phyloP scores from a whole-genome alignment of 2,329 filamentous ascomycete genomes.

The Fusarium devonianum region DNA sequence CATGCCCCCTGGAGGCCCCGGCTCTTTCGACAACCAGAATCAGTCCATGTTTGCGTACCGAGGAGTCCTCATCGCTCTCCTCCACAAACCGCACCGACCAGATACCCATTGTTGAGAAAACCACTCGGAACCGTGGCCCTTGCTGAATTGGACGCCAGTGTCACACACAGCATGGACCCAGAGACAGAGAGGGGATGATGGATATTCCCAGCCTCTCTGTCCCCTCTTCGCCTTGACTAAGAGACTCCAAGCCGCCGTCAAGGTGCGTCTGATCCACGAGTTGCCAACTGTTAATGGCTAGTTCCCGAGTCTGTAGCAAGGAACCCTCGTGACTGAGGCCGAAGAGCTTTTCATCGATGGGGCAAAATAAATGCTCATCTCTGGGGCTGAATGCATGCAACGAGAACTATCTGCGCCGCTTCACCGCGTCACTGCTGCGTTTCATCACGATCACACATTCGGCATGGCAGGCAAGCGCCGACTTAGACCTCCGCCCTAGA shows the following conservation, averaged over 20 bases:
- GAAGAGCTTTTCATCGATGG: slow-evolving; percentile 5
- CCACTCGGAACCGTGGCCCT: slow-evolving; percentile 10
- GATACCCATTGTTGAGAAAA: slow-evolving; percentile 13
- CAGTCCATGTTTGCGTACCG: slow-evolving; percentile 22
- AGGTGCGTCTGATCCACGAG: neutral
- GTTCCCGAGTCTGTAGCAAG: slow-evolving; percentile 6
- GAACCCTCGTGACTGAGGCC: slow-evolving; percentile 4
- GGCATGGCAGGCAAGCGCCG: slow-evolving; percentile 12
- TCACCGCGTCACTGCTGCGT: slow-evolving; percentile 3
- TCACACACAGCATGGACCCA: slow-evolving; percentile 19
- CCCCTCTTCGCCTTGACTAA: slow-evolving; percentile 14
- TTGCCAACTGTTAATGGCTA: slow-evolving; percentile 1
- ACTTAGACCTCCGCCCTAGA: slow-evolving; percentile 7
- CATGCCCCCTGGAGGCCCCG: slow-evolving; percentile 19
- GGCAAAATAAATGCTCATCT: slow-evolving; percentile 8
- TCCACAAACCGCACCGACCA: neutral
- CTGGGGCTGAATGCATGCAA: slow-evolving; percentile 5
- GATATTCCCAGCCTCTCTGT: slow-evolving; percentile 9
- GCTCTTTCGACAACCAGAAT: slow-evolving; percentile 14
- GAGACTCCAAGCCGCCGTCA: neutral
- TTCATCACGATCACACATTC: slow-evolving; percentile 12
- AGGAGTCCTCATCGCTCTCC: neutral
- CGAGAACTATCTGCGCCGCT: slow-evolving; percentile 33
- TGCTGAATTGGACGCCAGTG: slow-evolving; percentile 9
- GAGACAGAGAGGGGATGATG: slow-evolving; percentile 9